Base-by-base conservation (phyloP, 495 filamentous ascomycete genomes). In the Pyrenula massariospora region DNA sequence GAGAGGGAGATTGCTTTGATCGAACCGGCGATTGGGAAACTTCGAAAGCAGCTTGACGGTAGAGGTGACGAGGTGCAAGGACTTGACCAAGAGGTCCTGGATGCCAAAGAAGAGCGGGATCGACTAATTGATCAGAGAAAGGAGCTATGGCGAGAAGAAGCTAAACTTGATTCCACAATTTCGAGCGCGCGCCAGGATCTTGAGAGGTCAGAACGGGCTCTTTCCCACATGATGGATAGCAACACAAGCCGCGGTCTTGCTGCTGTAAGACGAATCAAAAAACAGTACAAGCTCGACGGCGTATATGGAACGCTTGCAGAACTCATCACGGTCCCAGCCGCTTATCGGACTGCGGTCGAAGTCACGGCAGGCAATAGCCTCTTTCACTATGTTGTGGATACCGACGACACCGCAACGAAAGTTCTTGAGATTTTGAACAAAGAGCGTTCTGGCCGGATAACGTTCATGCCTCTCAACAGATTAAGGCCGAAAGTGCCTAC, bases 321-420 rank as follows among this genome's bases (percentile, higher is more conserved):
- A 66, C 81, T 99, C 8, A 79, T 96, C 63, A 82, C 87, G 23
- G 90, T 95, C 47, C 76, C 75, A 53, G 89, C 95, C n/a, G 80
- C 80, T 52, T 97, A 93, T 68, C 83, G 89, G 36, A 86, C 88
- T 48, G 89, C 93, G 2, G 88, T 95, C 15, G 93, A 99, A 66
- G 87, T 93, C 36, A 93, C 90, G 2, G 94, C 91, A 10, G 94
- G 93, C 3, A 85, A 85, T 59, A 94, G 89, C 66, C 74, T 99
- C 8, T 99, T 99, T 70, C 89, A 99, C 70, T 94, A 95, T 62
- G 89, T 99, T 22, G 91, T 96, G 50, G 93, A 99, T 66, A 95
- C 85, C 47, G 91, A 91, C 55, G 81, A 86, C 42, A 96, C 92
- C 1, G 90, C 90, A 0, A 88, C 89, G 0, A 80, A 80, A 54